Evolutionary conservation across 192 early-diverging fungal species (phyloP).

Genomic region (Pilobolus umbonatus): DNA sequence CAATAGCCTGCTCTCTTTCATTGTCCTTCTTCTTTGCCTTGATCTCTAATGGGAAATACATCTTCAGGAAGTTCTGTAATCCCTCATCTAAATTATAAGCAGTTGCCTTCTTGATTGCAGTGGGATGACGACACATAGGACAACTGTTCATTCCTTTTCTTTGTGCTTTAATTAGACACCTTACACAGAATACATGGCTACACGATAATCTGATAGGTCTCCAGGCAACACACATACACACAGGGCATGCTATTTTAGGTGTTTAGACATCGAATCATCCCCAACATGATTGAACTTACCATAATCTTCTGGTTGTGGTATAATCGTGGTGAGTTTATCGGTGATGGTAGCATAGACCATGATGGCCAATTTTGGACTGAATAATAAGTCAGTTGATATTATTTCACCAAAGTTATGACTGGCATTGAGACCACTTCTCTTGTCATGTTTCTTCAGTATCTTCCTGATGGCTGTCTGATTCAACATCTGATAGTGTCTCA

Average conservation of each 20-base stretch:
- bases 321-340: slow-evolving; percentile 59
- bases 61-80: slow-evolving; percentile 65
- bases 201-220: slow-evolving; percentile 76
- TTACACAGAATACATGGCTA: slow-evolving; percentile 74
- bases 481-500: slow-evolving; percentile 73
- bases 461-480: slow-evolving; percentile 78
- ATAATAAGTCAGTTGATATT: slow-evolving; percentile 44
- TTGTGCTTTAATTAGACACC: slow-evolving; percentile 74
- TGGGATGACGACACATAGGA: slow-evolving; percentile 64
- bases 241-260: slow-evolving; percentile 56
- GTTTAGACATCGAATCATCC: too few species aligned
- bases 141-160: slow-evolving; percentile 61
- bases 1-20: slow-evolving; percentile 58
- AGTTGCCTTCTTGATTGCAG: slow-evolving; percentile 57
- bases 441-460: slow-evolving; percentile 92
- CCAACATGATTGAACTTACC: slow-evolving; percentile 17
- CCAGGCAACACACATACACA: slow-evolving; percentile 75
- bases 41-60: slow-evolving; percentile 79
- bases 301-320: slow-evolving; percentile 82
- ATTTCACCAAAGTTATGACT: slow-evolving; percentile 47
- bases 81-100: slow-evolving; percentile 58
- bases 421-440: slow-evolving; percentile 59
- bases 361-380: slow-evolving; percentile 52
- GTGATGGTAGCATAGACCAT: slow-evolving; percentile 60
- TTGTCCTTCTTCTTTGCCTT: slow-evolving; percentile 65